Conservation (phyloP, 2,329 filamentous ascomycete genomes). For the Dothistroma septosporum region DNA sequence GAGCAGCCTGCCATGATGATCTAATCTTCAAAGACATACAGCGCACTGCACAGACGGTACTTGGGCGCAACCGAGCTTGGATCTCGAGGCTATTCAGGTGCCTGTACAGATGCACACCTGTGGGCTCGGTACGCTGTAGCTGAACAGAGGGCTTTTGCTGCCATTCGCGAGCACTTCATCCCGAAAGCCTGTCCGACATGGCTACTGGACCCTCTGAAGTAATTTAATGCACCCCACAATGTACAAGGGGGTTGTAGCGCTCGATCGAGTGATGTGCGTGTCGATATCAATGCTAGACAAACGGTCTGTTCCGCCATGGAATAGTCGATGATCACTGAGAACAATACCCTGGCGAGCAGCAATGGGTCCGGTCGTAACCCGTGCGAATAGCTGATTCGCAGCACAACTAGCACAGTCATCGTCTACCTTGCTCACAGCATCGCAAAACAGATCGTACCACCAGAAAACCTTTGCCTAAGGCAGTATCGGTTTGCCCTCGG, state of each 20-base stretch:
- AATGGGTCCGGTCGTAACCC: neutral
- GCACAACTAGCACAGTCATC: neutral
- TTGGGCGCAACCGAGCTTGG: constrained; percentile 6
- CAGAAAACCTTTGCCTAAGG: neutral
- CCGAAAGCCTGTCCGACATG: constrained; percentile 4
- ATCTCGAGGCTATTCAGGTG: constrained; percentile 7
- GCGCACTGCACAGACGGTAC: neutral
- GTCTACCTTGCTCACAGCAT: neutral
- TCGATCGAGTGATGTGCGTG: neutral
- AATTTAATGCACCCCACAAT: constrained; percentile 13
- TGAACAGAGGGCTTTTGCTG: constrained; percentile 13
- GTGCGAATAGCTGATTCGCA: neutral
- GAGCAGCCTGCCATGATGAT: constrained; percentile 14
- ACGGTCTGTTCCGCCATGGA: constrained; percentile 10
- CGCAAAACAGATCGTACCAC: constrained; percentile 1
- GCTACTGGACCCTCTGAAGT: constrained; percentile 13
- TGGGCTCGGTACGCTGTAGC: constrained; percentile 18
- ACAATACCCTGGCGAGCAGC: neutral
- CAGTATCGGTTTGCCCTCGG: neutral
- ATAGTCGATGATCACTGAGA: neutral
- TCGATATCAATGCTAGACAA: neutral
- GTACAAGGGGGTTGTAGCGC: constrained; percentile 6
- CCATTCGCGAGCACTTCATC: neutral
- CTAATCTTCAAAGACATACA: constrained; percentile 16
- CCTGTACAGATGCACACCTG: constrained; percentile 9